These are phyloP conservation scores for Sonneratia caseolaris DNA, from an alignment of 345 rosid genomes.

Conservation along the genomic window DNA sequence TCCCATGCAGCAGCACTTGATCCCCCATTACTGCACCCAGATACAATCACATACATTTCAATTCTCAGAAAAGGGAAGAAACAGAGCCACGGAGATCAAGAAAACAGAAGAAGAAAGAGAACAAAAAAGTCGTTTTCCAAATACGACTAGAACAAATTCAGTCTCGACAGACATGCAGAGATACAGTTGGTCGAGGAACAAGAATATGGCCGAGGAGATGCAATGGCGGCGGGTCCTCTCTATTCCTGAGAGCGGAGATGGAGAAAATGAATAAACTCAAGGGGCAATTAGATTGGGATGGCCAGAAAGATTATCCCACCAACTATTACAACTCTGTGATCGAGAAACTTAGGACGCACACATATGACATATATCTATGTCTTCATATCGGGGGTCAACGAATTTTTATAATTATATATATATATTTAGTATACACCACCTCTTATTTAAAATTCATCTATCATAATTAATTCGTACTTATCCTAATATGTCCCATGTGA, in stretches of 20 bases:
- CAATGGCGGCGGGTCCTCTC: background rate
- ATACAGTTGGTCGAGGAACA: background rate
- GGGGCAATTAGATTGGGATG: background rate
- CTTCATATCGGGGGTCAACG: no score
- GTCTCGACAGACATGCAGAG: background rate
- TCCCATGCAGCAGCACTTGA: slow-evolving; percentile 31
- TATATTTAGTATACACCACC: no score
- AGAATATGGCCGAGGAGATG: background rate
- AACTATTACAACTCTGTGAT: no score
- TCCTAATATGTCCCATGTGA: no score
- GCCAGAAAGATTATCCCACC: background rate
- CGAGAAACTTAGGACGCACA: no score
- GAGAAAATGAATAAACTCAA: background rate
- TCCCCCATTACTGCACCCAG: background rate
- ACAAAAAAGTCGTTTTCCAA: background rate
- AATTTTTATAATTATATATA: no score
- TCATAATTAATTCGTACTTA: no score
- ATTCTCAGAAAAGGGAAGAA: background rate
- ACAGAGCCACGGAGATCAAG: background rate
- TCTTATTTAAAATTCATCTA: no score
- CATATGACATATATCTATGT: no score
- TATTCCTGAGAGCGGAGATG: background rate
- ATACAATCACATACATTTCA: background rate
- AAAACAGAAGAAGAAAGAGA: background rate
- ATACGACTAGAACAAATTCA: background rate